Evolutionary conservation across 2,329 filamentous ascomycete species (phyloP).

Genomic region (Ophiostoma angusticollis): DNA sequence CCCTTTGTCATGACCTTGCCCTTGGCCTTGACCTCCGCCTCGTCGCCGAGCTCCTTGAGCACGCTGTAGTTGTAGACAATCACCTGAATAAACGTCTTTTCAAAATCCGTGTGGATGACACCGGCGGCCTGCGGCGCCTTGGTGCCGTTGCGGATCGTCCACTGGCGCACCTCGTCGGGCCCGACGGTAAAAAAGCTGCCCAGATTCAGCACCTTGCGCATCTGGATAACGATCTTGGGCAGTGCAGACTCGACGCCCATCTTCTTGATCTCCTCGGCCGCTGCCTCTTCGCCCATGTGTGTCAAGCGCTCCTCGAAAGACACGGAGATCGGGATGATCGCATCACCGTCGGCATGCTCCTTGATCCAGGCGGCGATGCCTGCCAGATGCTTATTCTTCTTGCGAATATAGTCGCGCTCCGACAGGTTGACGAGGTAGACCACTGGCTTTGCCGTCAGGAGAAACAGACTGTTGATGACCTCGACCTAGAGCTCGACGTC

Average conservation of each 20-base stretch:
- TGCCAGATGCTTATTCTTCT: conserved; percentile 98
- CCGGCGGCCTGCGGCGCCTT: conserved; percentile 97
- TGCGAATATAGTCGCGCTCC: conserved; percentile 91
- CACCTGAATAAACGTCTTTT: conserved; percentile 98
- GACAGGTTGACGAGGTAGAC: conserved; percentile 96
- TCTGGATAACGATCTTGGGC: conserved; percentile 81
- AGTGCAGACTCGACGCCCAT: conserved; percentile 77
- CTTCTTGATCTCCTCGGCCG: conserved; percentile 79
- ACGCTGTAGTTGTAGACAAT: conserved; percentile 81
- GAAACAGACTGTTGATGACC: conserved; percentile 90
- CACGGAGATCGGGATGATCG: conserved; percentile 87
- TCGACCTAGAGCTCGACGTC: too few species aligned
- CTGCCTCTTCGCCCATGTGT: conserved; percentile 63
- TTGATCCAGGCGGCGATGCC: conserved; percentile 96
- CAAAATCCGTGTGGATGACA: conserved; percentile 96
- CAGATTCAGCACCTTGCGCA: conserved; percentile 84
- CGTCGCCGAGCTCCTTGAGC: conserved; percentile 78
- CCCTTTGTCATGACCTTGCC: conserved; percentile 98
- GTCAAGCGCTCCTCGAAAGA: conserved; percentile 87
- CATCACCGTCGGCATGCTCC: conserved; percentile 72
- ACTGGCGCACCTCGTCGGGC: conserved; percentile 91
- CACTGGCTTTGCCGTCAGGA: conserved; percentile 91
- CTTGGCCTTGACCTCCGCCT: conserved; percentile 72
- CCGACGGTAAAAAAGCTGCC: conserved; percentile 96
- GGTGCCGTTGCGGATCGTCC: conserved; percentile 90